Conservation (phyloP, 148 eudicot species). For the Persicaria tinctoria region DNA sequence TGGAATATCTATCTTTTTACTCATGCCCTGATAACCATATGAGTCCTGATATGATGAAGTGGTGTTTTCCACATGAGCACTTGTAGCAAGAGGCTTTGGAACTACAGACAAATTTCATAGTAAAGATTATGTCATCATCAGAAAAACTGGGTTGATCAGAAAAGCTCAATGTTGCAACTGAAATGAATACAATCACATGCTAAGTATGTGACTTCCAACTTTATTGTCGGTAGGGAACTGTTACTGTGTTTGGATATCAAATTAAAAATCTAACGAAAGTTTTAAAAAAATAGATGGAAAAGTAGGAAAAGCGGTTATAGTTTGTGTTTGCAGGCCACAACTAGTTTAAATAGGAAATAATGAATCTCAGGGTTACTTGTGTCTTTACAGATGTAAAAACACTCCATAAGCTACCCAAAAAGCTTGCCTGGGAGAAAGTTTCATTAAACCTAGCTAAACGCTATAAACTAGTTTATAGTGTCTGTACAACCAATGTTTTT, state of each 20-base stretch:
- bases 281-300: too few species aligned
- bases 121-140: background rate
- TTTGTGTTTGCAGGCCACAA: too few species aligned
- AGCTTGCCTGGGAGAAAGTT: too few species aligned
- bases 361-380: too few species aligned
- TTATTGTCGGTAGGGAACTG: background rate
- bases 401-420: too few species aligned
- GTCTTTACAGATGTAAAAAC: too few species aligned
- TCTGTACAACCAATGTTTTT: too few species aligned
- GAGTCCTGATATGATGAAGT: slow-evolving; percentile 26
- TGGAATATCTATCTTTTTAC: slow-evolving; percentile 81
- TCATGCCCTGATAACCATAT: slow-evolving; percentile 49
- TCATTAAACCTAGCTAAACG: too few species aligned
- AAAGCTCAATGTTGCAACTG: background rate
- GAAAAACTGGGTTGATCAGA: background rate
- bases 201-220: background rate
- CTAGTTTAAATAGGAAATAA: too few species aligned
- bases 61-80: slow-evolving; percentile 15
- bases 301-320: too few species aligned
- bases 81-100: slow-evolving; percentile 33
- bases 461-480: too few species aligned
- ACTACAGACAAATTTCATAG: slow-evolving; percentile 27
- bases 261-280: too few species aligned
- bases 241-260: background rate
- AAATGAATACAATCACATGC: background rate